Conservation (phyloP, 2,329 filamentous ascomycete species). For the Fusarium secorum region DNA sequence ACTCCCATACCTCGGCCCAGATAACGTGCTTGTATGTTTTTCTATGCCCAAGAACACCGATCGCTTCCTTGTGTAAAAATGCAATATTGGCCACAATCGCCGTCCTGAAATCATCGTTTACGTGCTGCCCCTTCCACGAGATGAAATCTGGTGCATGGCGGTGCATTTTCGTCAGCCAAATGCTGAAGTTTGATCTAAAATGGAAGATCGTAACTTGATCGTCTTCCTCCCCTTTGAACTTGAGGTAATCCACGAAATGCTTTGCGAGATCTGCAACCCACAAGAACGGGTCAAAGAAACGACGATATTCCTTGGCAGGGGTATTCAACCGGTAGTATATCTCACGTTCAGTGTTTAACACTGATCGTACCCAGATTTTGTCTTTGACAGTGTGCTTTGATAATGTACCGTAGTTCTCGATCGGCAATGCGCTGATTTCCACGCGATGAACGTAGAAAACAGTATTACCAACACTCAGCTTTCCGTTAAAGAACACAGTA, state of each 20-base stretch:
- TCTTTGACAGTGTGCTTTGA: conserved; percentile 56
- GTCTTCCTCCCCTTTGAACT: conserved; percentile 42
- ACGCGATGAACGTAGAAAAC: conserved; percentile 63
- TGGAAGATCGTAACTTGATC: conserved; percentile 58
- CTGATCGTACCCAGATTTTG: conserved; percentile 71
- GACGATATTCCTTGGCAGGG: conserved; percentile 67
- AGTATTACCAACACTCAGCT: conserved; percentile 55
- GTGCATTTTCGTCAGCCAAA: conserved; percentile 63
- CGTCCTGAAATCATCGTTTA: conserved; percentile 67
- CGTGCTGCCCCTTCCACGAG: conserved; percentile 62
- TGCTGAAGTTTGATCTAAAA: conserved; percentile 65
- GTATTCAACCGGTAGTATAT: conserved; percentile 70
- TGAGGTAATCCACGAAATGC: conserved; percentile 73
- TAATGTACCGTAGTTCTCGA: conserved; percentile 69
- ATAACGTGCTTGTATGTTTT: conserved; percentile 52
- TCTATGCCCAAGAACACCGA: conserved; percentile 53
- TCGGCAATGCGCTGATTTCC: conserved; percentile 64
- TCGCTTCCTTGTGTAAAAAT: conserved; percentile 72
- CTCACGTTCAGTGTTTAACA: conserved; percentile 47
- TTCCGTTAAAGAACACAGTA: conserved; percentile 66
- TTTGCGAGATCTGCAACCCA: conserved; percentile 78
- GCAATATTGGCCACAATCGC: conserved; percentile 65
- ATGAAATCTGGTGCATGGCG: conserved; percentile 51
- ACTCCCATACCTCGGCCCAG: conserved; percentile 61
- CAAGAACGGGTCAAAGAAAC: conserved; percentile 69